phyloP scores from a whole-genome alignment of 768 basidiomycete species.

The Fomitopsis pulvina region DNA sequence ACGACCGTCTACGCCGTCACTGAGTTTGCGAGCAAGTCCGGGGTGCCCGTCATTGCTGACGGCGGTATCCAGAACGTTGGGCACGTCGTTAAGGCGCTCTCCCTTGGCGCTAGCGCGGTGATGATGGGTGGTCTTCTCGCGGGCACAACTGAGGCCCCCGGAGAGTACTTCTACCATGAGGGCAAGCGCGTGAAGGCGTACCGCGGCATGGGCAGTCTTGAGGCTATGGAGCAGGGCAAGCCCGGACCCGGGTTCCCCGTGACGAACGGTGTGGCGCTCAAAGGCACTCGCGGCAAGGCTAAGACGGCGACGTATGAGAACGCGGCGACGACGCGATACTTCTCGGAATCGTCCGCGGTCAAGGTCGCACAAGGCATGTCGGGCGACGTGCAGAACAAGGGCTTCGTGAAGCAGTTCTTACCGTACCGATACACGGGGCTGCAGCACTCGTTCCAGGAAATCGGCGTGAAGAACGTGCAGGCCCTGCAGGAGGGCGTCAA shows the following conservation, averaged over 20 bases:
- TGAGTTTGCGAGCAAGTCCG: conserved; percentile 89
- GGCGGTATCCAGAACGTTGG: conserved; percentile 95
- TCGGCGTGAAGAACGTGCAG: conserved; percentile 66
- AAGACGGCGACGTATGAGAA: conserved; percentile 62
- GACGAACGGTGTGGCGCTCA: conserved; percentile 9
- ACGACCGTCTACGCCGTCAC: conserved; percentile 97
- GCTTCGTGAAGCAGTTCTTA: conserved; percentile 86
- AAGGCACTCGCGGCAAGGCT: conserved; percentile 35
- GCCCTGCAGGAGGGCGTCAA: conserved; percentile 63
- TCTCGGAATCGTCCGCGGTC: conserved; percentile 86
- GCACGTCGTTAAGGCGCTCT: conserved; percentile 94
- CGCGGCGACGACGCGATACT: conserved; percentile 94
- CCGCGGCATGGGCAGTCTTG: conserved; percentile 95
- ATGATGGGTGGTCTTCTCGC: conserved; percentile 99
- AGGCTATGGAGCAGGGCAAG: conserved; percentile 85
- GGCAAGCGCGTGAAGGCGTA: conserved; percentile 99
- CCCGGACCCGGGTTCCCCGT: conserved; percentile 27
- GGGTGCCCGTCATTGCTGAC: conserved; percentile 94
- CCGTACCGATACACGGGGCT: conserved; percentile 78
- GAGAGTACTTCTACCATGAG: conserved; percentile 99
- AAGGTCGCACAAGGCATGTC: conserved; percentile 97
- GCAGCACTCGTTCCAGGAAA: conserved; percentile 93
- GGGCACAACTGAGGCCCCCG: conserved; percentile 94
- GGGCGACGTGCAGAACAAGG: conserved; percentile 97
- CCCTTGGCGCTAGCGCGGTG: conserved; percentile 90